A percentile compares a stretch with the other conserved stretches of the same genome.
These are phyloP conservation scores for Roridomyces roridus DNA, from an alignment of 768 basidiomycete genomes.

Conservation along the genomic window DNA sequence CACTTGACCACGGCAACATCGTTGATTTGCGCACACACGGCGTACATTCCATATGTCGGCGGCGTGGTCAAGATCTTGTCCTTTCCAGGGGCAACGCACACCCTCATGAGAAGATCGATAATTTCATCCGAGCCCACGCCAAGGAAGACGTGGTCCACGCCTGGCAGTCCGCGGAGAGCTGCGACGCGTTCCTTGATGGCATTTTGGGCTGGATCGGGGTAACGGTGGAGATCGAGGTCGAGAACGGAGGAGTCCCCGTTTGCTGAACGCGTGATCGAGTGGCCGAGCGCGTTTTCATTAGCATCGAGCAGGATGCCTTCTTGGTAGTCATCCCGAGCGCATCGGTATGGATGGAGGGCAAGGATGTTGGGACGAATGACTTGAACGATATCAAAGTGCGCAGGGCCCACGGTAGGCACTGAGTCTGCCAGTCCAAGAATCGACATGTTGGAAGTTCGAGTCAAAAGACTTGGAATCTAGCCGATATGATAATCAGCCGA, in stretches of 20 bases:
- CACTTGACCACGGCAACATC: constrained; percentile 85
- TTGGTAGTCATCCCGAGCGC: constrained; percentile 95
- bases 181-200: constrained; percentile 81
- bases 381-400: constrained; percentile 84
- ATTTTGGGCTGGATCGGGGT: constrained; percentile 91
- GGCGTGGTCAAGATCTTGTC: constrained; percentile 91
- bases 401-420: constrained; percentile 54
- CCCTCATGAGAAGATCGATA: constrained; percentile 91
- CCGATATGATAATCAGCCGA: no score
- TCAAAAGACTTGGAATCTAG: no score
- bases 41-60: constrained; percentile 98
- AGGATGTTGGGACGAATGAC: constrained; percentile 96
- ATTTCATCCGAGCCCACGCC: constrained; percentile 98
- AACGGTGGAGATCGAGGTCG: constrained; percentile 77
- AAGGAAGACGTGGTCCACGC: constrained; percentile 77
- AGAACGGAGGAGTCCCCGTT: constrained; percentile 37
- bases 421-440: constrained; percentile 66
- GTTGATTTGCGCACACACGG: constrained; percentile 93
- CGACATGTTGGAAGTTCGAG: constrained; percentile 48
- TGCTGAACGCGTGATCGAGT: constrained; percentile 63
- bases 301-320: constrained; percentile 93
- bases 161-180: constrained; percentile 70
- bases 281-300: constrained; percentile 95
- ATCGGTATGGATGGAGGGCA: constrained; percentile 89
- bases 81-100: constrained; percentile 78